phyloP scores from a whole-genome alignment of 192 early-diverging fungal species.

The Coemansia umbellata region DNA sequence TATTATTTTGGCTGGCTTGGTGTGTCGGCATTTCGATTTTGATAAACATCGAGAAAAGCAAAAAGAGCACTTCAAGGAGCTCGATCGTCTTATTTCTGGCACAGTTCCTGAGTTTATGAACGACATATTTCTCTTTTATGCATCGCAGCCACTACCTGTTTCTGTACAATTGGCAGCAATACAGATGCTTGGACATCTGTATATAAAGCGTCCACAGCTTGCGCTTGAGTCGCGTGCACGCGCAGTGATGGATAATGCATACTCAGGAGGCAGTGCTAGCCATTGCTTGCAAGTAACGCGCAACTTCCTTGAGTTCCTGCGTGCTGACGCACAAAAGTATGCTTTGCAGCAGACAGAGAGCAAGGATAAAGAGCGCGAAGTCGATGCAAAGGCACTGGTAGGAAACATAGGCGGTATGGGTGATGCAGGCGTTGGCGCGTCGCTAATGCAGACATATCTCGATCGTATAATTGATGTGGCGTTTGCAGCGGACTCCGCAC shows the following conservation, averaged over 20 bases:
- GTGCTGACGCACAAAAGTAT: conserved; percentile 58
- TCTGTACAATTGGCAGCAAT: conserved; percentile 55
- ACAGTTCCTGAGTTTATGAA: conserved; percentile 31
- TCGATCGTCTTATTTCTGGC: conserved; percentile 30
- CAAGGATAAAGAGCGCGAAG: conserved; percentile 31
- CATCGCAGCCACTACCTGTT: conserved; percentile 13
- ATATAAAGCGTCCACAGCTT: conserved; percentile 64
- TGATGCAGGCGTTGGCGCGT: conserved; percentile 80
- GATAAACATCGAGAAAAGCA: conserved; percentile 52
- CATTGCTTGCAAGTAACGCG: conserved; percentile 69
- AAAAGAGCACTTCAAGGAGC: conserved; percentile 28
- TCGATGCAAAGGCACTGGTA: conserved; percentile 73
- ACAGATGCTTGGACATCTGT: conserved; percentile 68
- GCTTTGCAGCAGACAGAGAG: conserved; percentile 45
- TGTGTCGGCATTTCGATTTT: conserved; percentile 80
- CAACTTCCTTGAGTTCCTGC: conserved; percentile 68
- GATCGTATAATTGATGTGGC: conserved; percentile 70
- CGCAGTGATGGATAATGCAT: conserved; percentile 64
- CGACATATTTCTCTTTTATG: conserved; percentile 47
- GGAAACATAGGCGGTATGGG: conserved; percentile 80
- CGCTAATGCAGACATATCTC: conserved; percentile 88
- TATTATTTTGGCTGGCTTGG: conserved; percentile 67
- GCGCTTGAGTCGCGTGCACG: conserved; percentile 55
- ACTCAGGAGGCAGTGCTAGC: conserved; percentile 39
- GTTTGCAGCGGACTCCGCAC: conserved; percentile 48